These are phyloP conservation scores for Trichoderma harzianum DNA, from an alignment of 2,329 filamentous ascomycete genomes.

Conservation along the genomic window DNA sequence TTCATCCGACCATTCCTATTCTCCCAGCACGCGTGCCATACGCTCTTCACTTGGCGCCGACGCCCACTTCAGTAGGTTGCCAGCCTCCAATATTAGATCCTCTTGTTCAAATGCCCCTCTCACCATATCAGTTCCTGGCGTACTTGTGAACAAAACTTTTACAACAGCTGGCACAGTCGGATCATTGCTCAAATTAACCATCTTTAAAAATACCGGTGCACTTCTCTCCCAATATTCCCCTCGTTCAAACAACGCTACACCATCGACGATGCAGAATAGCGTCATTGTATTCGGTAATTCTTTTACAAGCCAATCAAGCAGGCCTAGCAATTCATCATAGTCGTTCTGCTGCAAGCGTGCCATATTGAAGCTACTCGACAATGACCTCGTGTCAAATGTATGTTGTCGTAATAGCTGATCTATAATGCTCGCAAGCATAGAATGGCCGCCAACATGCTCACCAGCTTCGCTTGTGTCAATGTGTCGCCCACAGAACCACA, in stretches of 20 bases:
- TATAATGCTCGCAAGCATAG: conserved; percentile 16
- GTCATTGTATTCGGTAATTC: background rate
- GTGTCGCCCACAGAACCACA: background rate
- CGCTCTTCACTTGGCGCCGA: conserved; percentile 10
- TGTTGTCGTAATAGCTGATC: conserved; percentile 18
- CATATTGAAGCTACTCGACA: background rate
- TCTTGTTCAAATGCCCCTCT: conserved; percentile 19
- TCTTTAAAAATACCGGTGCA: background rate
- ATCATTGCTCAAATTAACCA: background rate
- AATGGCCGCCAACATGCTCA: background rate
- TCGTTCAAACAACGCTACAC: background rate
- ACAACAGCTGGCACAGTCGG: background rate
- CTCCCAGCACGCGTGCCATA: background rate
- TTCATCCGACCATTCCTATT: background rate
- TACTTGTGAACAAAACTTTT: conserved; percentile 23
- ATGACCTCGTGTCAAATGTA: conserved; percentile 4
- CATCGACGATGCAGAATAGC: background rate
- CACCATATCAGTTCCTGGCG: conserved; percentile 13
- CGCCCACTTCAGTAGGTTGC: conserved; percentile 11
- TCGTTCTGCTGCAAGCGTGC: background rate
- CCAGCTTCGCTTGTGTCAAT: background rate
- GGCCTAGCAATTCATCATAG: background rate
- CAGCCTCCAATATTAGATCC: conserved; percentile 20
- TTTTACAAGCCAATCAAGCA: background rate
- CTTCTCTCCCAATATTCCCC: background rate